Evolutionary conservation across 108 stramenopile species (phyloP).

Genomic region (Aureococcus anophagefferens): DNA sequence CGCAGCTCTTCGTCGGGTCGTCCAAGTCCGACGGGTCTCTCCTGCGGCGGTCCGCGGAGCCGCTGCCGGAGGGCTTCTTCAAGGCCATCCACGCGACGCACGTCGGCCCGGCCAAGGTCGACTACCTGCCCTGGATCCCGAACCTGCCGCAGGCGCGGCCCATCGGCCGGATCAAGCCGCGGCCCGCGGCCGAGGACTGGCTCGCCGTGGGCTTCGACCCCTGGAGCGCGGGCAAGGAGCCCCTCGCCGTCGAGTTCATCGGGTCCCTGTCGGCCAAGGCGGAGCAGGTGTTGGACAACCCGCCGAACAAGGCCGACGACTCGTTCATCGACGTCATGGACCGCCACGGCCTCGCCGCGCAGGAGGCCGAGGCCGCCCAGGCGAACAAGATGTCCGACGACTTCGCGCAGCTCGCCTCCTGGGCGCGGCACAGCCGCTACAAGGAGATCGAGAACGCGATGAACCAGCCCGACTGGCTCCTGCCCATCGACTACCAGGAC

Average conservation of each 20-base stretch:
- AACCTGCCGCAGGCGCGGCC: conserved; percentile 48
- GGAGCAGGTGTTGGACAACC: conserved; percentile 19
- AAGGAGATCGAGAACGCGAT: conserved; percentile 46
- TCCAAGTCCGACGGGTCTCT: conserved; percentile 3
- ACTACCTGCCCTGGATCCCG: conserved; percentile 53
- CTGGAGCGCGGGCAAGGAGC: conserved; percentile 52
- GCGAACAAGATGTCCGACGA: conserved; percentile 38
- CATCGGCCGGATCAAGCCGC: conserved; percentile 47
- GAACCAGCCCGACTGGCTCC: conserved; percentile 44
- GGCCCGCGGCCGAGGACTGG: conserved; percentile 53
- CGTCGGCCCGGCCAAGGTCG: conserved; percentile 38
- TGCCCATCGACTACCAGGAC: conserved; percentile 67
- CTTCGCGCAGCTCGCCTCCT: conserved; percentile 42
- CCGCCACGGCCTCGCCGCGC: conserved; percentile 10
- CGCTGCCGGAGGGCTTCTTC: conserved; percentile 37
- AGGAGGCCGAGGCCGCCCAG: conserved; percentile 26
- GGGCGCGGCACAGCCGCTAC: conserved; percentile 43
- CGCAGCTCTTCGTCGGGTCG: not conserved
- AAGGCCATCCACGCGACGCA: conserved; percentile 26
- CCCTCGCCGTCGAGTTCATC: conserved; percentile 42
- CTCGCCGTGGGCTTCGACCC: conserved; percentile 57
- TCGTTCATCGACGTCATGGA: conserved; percentile 15
- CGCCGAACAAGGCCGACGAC: conserved; percentile 14
- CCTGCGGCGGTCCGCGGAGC: conserved; percentile 7
- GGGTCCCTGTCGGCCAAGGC: conserved; percentile 34